A percentile compares a stretch with the other conserved stretches of the same genome.
phyloP scores from a whole-genome alignment of 176 grass and related monocot species.

The Panicum miliaceum region DNA sequence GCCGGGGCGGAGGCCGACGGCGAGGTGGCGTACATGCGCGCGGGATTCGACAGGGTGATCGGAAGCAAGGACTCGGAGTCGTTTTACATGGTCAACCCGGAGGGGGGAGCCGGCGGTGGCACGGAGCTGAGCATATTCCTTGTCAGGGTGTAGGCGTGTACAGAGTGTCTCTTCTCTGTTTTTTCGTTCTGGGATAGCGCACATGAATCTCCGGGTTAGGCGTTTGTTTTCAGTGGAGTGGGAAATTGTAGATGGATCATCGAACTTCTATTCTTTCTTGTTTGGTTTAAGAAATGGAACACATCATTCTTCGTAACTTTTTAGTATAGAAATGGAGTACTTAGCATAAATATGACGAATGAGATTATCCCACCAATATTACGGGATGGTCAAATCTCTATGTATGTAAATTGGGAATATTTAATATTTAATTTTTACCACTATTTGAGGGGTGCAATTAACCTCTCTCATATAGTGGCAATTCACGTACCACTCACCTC shows the following conservation, averaged over 20 bases:
- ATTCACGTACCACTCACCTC: no score
- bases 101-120: constrained; percentile 55
- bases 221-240: neutral
- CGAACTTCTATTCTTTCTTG: neutral
- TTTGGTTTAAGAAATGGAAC: neutral
- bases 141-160: constrained; percentile 60
- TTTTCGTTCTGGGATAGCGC: neutral
- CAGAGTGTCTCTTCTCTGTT: neutral
- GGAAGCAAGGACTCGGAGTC: constrained; percentile 95
- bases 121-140: constrained; percentile 96
- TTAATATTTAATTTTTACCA: no score
- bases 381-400: no score
- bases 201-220: neutral
- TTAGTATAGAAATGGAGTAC: no score
- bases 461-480: no score
- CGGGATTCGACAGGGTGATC: constrained; percentile 72
- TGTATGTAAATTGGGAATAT: no score
- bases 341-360: no score
- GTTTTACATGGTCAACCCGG: constrained; percentile 85
- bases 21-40: constrained; percentile 89
- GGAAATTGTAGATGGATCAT: neutral
- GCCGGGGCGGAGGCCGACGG: constrained; percentile 44
- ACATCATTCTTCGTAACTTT: neutral
- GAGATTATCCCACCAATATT: no score
- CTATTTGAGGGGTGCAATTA: no score